A percentile compares a stretch with the other conserved stretches of the same genome.
Conservation (phyloP, 208 protist species). For the Leishmania tropica region DNA sequence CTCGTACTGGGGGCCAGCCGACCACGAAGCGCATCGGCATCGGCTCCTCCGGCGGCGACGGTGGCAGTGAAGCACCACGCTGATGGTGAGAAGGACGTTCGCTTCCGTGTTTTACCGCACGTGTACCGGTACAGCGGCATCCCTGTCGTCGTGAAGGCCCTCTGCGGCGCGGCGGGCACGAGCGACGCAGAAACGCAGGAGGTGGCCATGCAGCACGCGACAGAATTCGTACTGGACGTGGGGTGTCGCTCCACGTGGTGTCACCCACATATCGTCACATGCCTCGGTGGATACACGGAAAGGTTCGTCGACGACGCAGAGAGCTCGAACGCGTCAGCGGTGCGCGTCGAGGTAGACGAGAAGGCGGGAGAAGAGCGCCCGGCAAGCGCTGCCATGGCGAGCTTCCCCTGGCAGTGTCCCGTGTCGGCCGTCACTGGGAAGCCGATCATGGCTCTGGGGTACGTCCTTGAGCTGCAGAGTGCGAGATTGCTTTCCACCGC, state of each 20-base stretch:
- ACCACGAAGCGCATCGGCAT: neutral
- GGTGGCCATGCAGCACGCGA: constrained; percentile 25
- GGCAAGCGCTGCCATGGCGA: neutral
- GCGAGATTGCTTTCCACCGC: neutral
- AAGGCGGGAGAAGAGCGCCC: neutral
- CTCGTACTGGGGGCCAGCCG: neutral
- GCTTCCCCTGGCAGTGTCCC: constrained; percentile 15
- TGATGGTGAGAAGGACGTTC: neutral
- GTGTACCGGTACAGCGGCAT: constrained; percentile 22
- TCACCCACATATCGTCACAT: constrained; percentile 61
- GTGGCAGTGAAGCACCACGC: neutral
- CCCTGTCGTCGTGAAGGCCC: constrained; percentile 27
- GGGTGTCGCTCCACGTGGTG: constrained; percentile 54
- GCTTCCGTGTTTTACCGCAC: constrained; percentile 25
- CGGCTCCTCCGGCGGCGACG: too few species aligned
- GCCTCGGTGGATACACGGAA: constrained; percentile 70
- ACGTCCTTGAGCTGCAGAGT: constrained; percentile 35
- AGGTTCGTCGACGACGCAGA: constrained; percentile 29
- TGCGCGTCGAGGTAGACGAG: too few species aligned
- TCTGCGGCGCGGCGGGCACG: constrained; percentile 6
- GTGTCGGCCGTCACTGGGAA: constrained; percentile 1
- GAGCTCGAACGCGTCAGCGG: neutral
- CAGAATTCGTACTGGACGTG: constrained; percentile 68
- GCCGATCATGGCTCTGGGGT: constrained; percentile 41
- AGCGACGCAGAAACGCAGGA: constrained; percentile 13